A percentile compares a stretch with the other conserved stretches of the same genome.
phyloP scores from a whole-genome alignment of 225 moss, liverwort and hornwort species.

The Rhytidiadelphus loreus region DNA sequence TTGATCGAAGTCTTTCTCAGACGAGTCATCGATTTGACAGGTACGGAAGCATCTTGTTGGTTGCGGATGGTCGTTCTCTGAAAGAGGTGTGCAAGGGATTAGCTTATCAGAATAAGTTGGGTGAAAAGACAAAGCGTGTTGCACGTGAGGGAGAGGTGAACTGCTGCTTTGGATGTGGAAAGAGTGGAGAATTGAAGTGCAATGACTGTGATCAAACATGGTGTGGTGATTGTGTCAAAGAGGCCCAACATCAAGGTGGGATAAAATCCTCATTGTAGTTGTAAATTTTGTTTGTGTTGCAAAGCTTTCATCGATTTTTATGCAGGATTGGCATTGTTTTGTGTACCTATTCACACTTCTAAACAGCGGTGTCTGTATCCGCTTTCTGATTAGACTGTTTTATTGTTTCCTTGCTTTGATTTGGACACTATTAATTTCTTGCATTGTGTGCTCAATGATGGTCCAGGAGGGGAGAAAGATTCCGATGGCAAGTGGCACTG shows the following conservation, averaged over 20 bases:
- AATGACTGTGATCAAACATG: slow-evolving; percentile 50
- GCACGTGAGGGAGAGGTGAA: slow-evolving; percentile 49
- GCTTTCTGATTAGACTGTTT: background rate
- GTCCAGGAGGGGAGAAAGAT: slow-evolving; percentile 44
- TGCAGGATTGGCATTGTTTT: background rate
- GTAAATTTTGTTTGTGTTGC: background rate
- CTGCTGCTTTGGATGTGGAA: slow-evolving; percentile 78
- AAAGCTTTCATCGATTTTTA: background rate
- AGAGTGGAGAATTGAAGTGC: slow-evolving; percentile 70
- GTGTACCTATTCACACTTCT: background rate
- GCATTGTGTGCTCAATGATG: slow-evolving; percentile 5
- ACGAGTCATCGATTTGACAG: slow-evolving; percentile 22
- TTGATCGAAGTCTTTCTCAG: background rate
- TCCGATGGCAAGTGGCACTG: slow-evolving; percentile 79
- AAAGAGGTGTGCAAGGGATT: slow-evolving; percentile 62
- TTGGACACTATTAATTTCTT: background rate
- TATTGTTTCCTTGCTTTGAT: background rate
- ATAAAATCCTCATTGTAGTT: background rate
- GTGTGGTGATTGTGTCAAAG: slow-evolving; percentile 49
- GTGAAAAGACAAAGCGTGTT: slow-evolving; percentile 19
- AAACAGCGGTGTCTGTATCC: background rate
- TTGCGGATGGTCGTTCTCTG: slow-evolving; percentile 57
- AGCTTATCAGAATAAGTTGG: slow-evolving; percentile 39
- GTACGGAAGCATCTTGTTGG: slow-evolving; percentile 80
- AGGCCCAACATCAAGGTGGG: slow-evolving; percentile 49